These are phyloP conservation scores for Plantago lanceolata DNA, from an alignment of 305 asterid genomes.

Conservation along the genomic window DNA sequence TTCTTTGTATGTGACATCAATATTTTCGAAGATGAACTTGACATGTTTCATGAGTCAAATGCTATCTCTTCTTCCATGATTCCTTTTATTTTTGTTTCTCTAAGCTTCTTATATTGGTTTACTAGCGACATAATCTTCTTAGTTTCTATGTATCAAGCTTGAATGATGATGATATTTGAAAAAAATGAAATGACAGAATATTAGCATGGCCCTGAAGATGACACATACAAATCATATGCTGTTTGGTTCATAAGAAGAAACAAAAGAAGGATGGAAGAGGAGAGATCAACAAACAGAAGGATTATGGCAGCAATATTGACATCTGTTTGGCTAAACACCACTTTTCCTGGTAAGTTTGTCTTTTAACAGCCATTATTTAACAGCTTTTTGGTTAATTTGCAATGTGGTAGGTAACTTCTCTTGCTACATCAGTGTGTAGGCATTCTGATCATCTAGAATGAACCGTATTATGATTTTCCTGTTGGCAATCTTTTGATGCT, in stretches of 20 bases:
- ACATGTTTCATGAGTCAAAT: not conserved
- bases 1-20: slow-evolving; percentile 10
- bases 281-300: not conserved
- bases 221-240: not conserved
- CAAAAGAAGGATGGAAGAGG: not conserved
- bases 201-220: not conserved
- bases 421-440: not conserved
- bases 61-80: too few species aligned
- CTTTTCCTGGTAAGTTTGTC: slow-evolving; percentile 18
- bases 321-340: not conserved
- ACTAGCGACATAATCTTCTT: not conserved
- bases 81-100: not conserved
- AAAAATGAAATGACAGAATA: too few species aligned
- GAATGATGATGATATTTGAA: not conserved
- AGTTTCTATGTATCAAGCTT: too few species aligned
- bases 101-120: not conserved
- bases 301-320: not conserved
- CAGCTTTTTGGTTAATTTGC: not conserved
- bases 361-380: not conserved
- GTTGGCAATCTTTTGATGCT: not conserved
- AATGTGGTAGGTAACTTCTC: not conserved
- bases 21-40: slow-evolving; percentile 1
- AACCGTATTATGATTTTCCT: not conserved
- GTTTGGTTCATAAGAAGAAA: slow-evolving; percentile 13
- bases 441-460: too few species aligned